Evolutionary conservation across 441 rosid genomes (phyloP).

Genomic region (Melastoma candidum): DNA sequence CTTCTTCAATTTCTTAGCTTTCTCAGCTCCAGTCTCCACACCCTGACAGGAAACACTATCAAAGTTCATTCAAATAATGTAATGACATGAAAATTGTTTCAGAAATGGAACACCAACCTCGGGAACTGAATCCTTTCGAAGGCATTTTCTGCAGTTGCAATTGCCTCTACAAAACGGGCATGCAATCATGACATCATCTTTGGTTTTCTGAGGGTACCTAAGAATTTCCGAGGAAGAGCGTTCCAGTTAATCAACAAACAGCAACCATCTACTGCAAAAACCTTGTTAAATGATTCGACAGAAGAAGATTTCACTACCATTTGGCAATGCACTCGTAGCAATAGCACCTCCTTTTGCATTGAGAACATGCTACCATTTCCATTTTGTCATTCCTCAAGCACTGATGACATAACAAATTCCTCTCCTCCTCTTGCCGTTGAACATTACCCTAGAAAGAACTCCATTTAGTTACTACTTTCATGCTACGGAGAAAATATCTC

Average conservation of each 20-base stretch:
- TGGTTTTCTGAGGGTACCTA: constrained; percentile 5
- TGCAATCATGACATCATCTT: constrained; percentile 4
- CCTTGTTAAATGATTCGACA: constrained; percentile 3
- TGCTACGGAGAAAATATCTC: too few species aligned
- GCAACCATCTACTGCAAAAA: not conserved
- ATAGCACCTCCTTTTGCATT: constrained; percentile 29
- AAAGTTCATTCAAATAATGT: not conserved
- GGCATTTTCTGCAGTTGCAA: constrained; percentile 9
- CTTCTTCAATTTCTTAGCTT: constrained; percentile 24
- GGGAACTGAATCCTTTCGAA: constrained; percentile 4
- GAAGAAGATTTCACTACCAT: constrained; percentile 21
- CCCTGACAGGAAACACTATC: constrained; percentile 16
- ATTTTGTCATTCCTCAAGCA: constrained; percentile 21
- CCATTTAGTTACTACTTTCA: too few species aligned
- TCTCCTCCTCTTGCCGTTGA: too few species aligned
- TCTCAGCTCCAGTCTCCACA: constrained; percentile 25
- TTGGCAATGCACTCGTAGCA: constrained; percentile 32
- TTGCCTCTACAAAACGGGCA: constrained; percentile 2
- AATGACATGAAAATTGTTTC: constrained; percentile 1
- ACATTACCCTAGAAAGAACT: too few species aligned
- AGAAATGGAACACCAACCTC: constrained; percentile 3
- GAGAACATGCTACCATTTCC: constrained; percentile 19
- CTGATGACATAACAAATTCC: constrained; percentile 21
- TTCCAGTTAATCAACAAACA: not conserved
- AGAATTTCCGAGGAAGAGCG: too few species aligned